Evolutionary conservation across 495 filamentous ascomycete species (phyloP), one percentile per base, ranked within the genome.

Genomic region (Darksidea phi): DNA sequence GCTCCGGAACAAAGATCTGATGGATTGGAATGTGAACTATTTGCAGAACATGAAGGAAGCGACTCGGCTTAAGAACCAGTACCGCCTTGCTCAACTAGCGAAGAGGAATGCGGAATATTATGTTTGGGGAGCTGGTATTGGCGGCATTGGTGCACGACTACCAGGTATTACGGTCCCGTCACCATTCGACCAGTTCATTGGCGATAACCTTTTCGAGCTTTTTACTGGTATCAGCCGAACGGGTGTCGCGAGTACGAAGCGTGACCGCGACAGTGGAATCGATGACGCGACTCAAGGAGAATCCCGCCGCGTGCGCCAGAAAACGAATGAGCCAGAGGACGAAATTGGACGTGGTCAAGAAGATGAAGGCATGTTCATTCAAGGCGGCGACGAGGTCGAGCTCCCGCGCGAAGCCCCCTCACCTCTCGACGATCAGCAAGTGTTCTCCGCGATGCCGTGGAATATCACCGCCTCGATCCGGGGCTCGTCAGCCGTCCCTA

Each of bases 401-500:
- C 69, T 86, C 25, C 84, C 80, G 6, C 82, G 86, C 50, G 79
- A 85, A 23, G 85, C 82, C 6, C 78, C 78, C 1, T 74, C 78
- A 0, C 76, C 78, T 17, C 77, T 87, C 1, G 72, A 77, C n/a
- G 83, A 87, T 57, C 78, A 83, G 43, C 68, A 70, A 15, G 74
- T 75, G 41, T 83, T 83, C 11, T 82, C 79, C 1, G 79, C 80
- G 34, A 83, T 89, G 79, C 87, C 87, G 42, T 90, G 87, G 87
- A 89, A 89, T 64, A 78, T 84, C 64, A 82, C 77, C 20, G 80
- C 82, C 24, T 88, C 85, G 2, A 62, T 81, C 2, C 77, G 81
- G 45, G 81, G 80, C 51, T 86, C 84, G 21, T 71, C 69, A 23
- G 64, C 54, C 5, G 73, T 75, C n/a, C 77, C 57, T 37, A 67